phyloP scores from a whole-genome alignment of 176 grass and related monocot genomes.

The Miscanthus lutarioriparius region DNA sequence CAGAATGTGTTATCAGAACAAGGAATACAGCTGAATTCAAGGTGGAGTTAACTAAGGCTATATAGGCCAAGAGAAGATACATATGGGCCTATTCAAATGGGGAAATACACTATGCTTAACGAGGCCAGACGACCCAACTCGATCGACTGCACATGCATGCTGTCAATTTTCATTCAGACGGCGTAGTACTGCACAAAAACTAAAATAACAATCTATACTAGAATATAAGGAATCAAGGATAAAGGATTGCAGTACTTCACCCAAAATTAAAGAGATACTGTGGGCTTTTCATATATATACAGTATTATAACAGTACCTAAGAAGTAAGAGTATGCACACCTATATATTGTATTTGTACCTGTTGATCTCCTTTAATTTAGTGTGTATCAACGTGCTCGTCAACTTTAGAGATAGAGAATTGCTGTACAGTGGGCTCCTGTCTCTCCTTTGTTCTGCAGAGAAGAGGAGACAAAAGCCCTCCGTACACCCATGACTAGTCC shows the following conservation, averaged over 20 bases:
- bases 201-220: not conserved
- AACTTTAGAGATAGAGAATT: not conserved
- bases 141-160: not conserved
- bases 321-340: too few relatives aligned
- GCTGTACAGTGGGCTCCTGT: not conserved
- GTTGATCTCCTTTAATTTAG: not conserved
- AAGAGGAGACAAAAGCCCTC: not conserved
- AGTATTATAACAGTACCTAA: not conserved
- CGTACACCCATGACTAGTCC: not conserved
- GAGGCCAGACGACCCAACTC: not conserved
- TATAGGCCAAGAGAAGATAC: not conserved
- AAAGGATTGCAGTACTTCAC: not conserved
- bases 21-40: too few relatives aligned
- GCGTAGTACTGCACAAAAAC: not conserved
- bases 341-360: not conserved
- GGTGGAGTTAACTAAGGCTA: too few relatives aligned
- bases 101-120: not conserved
- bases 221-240: not conserved
- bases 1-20: too few relatives aligned
- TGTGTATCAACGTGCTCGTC: not conserved
- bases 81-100: not conserved
- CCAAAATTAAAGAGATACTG: not conserved
- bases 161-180: not conserved
- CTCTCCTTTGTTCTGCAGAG: not conserved
- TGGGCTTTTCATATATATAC: not conserved